phyloP scores from a whole-genome alignment of 345 rosid genomes.

The Gossypium anomalum region DNA sequence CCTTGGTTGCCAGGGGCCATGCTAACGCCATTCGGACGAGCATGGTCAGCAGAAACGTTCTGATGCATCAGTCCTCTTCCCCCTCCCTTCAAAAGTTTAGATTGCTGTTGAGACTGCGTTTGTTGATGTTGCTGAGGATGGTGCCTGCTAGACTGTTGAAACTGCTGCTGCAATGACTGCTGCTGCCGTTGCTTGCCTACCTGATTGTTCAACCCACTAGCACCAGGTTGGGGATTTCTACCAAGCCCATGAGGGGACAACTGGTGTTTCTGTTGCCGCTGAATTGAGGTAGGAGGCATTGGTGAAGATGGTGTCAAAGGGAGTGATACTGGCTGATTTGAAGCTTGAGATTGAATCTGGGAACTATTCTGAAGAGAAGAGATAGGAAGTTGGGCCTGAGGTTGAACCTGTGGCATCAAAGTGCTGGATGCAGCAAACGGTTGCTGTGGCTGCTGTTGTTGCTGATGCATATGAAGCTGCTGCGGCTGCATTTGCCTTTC shows the following conservation, averaged over 20 bases:
- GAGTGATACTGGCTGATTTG: constrained; percentile 48
- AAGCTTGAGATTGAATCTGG: constrained; percentile 58
- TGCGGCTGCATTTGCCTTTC: constrained; percentile 68
- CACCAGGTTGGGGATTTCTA: constrained; percentile 53
- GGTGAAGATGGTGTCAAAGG: constrained; percentile 52
- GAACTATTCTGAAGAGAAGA: constrained; percentile 66
- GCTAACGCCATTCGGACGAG: constrained; percentile 63
- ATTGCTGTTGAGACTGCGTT: constrained; percentile 58
- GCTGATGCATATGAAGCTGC: constrained; percentile 53
- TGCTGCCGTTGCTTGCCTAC: constrained; percentile 80
- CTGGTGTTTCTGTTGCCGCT: constrained; percentile 57
- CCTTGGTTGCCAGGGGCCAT: constrained; percentile 50
- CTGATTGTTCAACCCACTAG: constrained; percentile 62
- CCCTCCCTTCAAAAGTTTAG: constrained; percentile 65
- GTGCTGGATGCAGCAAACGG: constrained; percentile 57
- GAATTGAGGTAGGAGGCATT: constrained; percentile 49
- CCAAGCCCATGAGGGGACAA: constrained; percentile 51
- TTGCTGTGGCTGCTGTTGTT: constrained; percentile 23
- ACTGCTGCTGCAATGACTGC: constrained; percentile 58
- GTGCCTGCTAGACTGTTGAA: constrained; percentile 74
- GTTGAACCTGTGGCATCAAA: constrained; percentile 55
- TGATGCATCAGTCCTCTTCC: constrained; percentile 81
- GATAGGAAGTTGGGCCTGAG: constrained; percentile 61
- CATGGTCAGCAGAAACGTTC: constrained; percentile 54
- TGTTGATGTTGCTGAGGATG: constrained; percentile 84